Percentiles rank a stretch among this genome's conserved stretches.
Evolutionary conservation across 2,329 filamentous ascomycete genomes (phyloP).

Genomic region (Madurella fahalii): DNA sequence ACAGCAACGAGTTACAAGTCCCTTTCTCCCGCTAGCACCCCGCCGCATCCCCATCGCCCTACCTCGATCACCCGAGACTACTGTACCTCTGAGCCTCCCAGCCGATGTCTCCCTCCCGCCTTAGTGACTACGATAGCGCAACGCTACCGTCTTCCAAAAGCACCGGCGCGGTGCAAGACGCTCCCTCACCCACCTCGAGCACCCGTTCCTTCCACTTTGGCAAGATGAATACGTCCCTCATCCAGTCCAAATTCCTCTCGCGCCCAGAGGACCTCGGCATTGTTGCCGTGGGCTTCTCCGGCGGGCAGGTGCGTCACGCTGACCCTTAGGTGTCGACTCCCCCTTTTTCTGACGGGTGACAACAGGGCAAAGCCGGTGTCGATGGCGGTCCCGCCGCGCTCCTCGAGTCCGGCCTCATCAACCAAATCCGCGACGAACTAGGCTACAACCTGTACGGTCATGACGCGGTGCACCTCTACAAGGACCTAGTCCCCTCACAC

Average conservation of each 20-base stretch:
- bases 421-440: constrained; percentile 77
- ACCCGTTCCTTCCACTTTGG: constrained; percentile 23
- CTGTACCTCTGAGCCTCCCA: not conserved
- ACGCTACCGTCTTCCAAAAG: constrained; percentile 6
- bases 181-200: constrained; percentile 15
- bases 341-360: not conserved
- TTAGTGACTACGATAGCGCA: constrained; percentile 16
- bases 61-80: too few relatives aligned
- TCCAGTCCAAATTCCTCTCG: constrained; percentile 71
- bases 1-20: not conserved
- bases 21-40: not conserved
- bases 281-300: constrained; percentile 93
- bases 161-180: constrained; percentile 3
- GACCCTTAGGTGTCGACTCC: not conserved
- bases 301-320: constrained; percentile 70
- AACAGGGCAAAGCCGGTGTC: constrained; percentile 81
- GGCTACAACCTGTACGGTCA: constrained; percentile 87
- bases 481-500: constrained; percentile 62
- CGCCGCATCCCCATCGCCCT: not conserved
- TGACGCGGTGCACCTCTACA: constrained; percentile 74
- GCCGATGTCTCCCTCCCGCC: constrained; percentile 24
- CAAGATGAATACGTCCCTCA: constrained; percentile 50
- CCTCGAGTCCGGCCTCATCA: constrained; percentile 81
- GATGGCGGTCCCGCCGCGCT: constrained; percentile 86
- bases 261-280: constrained; percentile 78